These are phyloP conservation scores for Magnaporthiopsis poae DNA, from an alignment of 2,329 filamentous ascomycete genomes.

Conservation along the genomic window DNA sequence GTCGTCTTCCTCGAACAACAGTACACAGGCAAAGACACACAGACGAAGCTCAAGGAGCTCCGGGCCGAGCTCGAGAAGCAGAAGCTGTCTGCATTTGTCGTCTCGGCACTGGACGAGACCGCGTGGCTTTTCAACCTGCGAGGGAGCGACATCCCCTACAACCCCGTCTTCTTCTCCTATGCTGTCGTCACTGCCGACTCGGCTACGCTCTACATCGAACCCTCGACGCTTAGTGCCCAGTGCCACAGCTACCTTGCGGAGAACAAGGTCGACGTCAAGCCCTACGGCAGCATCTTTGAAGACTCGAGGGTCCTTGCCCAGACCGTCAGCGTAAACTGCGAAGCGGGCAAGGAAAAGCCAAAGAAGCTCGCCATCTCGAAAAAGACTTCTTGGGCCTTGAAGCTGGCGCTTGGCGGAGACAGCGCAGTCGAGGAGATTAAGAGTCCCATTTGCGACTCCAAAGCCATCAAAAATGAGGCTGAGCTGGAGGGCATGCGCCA, in stretches of 20 bases:
- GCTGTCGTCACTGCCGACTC: conserved; percentile 70
- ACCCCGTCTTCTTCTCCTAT: conserved; percentile 97
- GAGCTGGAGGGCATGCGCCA: conserved; percentile 88
- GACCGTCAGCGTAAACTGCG: conserved; percentile 18
- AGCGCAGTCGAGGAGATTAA: conserved; percentile 74
- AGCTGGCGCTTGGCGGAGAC: conserved; percentile 74
- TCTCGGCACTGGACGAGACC: conserved; percentile 92
- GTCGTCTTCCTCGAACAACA: conserved; percentile 62
- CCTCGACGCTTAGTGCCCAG: conserved; percentile 61
- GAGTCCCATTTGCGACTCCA: conserved; percentile 80
- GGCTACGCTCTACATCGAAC: conserved; percentile 76
- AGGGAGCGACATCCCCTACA: conserved; percentile 91
- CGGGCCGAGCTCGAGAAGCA: conserved; percentile 88
- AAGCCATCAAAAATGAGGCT: conserved; percentile 84
- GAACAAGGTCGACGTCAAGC: conserved; percentile 62
- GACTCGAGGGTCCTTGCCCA: conserved; percentile 60
- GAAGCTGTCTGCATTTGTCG: conserved; percentile 74
- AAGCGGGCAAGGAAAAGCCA: conserved; percentile 17
- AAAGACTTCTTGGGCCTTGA: conserved; percentile 86
- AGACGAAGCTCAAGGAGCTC: conserved; percentile 73
- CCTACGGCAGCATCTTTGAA: conserved; percentile 71
- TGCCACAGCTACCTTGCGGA: conserved; percentile 60
- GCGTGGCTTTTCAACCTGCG: conserved; percentile 98
- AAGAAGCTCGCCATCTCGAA: conserved; percentile 78
- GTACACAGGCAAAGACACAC: conserved; percentile 72